Conservation (phyloP, 2,329 filamentous ascomycete species). For the Alternaria conjuncta region DNA sequence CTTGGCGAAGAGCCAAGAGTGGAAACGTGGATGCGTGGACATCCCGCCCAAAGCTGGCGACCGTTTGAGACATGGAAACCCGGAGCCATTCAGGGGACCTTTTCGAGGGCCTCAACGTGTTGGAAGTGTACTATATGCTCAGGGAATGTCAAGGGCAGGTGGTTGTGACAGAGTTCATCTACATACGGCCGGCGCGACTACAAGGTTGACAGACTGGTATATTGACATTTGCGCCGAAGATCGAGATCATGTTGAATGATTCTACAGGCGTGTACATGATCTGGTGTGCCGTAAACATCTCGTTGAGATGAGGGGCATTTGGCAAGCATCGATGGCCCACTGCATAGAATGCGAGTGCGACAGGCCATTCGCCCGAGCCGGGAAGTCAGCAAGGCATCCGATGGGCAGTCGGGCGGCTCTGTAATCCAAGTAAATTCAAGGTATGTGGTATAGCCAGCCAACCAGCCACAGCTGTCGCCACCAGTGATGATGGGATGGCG, state of each 20-base stretch:
- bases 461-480: background rate
- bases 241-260: background rate
- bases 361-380: background rate
- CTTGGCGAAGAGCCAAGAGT: constrained; percentile 8
- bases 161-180: background rate
- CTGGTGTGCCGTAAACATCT: background rate
- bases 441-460: background rate
- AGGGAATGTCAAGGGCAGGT: background rate
- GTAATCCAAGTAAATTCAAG: background rate
- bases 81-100: background rate
- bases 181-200: background rate
- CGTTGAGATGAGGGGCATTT: background rate
- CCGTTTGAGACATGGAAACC: background rate
- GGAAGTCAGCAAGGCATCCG: background rate
- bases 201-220: background rate
- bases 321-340: background rate
- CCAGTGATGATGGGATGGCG: background rate
- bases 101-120: background rate
- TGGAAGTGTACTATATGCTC: background rate
- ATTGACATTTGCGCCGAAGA: background rate
- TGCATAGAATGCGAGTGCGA: background rate
- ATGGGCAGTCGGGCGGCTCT: background rate
- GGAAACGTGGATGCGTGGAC: constrained; percentile 5
- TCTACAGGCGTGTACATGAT: background rate
- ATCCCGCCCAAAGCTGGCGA: constrained; percentile 1